Base-by-base conservation (phyloP, 768 basidiomycete genomes). In the Boletus speciosus region DNA sequence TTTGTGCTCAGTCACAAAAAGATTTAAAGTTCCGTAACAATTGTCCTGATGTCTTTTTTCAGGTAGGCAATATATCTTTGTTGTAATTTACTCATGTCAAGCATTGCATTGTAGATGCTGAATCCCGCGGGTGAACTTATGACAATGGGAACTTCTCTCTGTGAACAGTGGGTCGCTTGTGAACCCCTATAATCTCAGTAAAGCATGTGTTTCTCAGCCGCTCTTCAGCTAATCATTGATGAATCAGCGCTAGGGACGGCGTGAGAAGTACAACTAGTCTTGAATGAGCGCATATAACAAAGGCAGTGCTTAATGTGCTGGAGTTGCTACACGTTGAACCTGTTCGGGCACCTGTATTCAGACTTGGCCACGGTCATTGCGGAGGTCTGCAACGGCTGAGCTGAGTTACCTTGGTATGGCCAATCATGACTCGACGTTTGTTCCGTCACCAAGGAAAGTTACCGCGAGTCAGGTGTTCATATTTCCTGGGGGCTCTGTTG, bases 331-430 rank as follows among this genome's bases (percentile, higher is more conserved):
- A 50, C 10, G 42, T 42, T 56, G 47, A 31, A 23, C 21, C 51
- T 47, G 36, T 29, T 12, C 27, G 46, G 16, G 40, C 21, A 48
- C 2, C 34, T 37, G 15, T 8, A 23, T 15, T 8, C 4, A 3
- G 54, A 49, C 52, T 56, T 49, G 65, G 41, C 64, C 66, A 52
- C 63, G 66, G 48, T 67, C 47, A 68, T 62, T 39, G 46, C 64
- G 60, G 65, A 58, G 34, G 45, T 46, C 25, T 50, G 29, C 49
- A 36, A 38, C 25, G 45, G 47, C 56, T 44, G 51, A 12, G 40
- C 48, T 45, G 52, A 51, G 59, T 61, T 49, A 8, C 52, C 42
- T 53, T 46, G 47, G 37, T 37, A 23, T 48, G 47, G 46, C 61
- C 59, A 61, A 66, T 65, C 61, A 43, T 12, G 37, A 19, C 37